Evolutionary conservation across 768 basidiomycete genomes (phyloP), one percentile per base, ranked within the genome.

Genomic region (Serendipita sp.): DNA sequence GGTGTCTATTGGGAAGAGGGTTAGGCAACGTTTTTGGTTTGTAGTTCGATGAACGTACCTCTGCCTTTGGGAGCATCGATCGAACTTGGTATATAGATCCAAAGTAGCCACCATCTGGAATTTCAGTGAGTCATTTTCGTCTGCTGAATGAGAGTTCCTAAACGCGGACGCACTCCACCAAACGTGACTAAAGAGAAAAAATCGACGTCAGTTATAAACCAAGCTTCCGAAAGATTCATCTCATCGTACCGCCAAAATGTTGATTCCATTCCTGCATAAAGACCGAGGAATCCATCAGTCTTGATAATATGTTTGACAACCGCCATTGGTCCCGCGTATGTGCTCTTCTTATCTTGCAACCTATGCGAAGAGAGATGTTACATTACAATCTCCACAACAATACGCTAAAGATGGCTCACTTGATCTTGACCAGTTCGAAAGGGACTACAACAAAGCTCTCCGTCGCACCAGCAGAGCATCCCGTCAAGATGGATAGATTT

Each of bases 241-340:
- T n/a, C n/a, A n/a, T n/a, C 75, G 38, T 62, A 89, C 90, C 94
- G 82, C 95, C 95, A 97, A 75, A 97, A 95, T 1, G 95, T 98
- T 13, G 91, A 82, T 71, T 98, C 96, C 88, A 98, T 94, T 38
- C 96, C 94, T 24, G 83, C 83, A 70, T 97, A 97, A 26, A 97
- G 74, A 20, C 91, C 94, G 0, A 97, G 74, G 3, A 88, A 58
- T 30, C 95, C 95, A 34, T 90, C 84, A 64, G 84, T 86, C 67
- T 72, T 78, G 53, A 96, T 72, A 30, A 92, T 77, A 67, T 90
- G 83, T 66, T 80, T 84, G 17, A 99, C 80, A 16, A 95, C 95
- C 64, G 95, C 94, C 71, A 92, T 79, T 0, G 96, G 94, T 2
- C 96, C 95, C 28, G 83, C 83, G 75, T 85, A 98, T 0, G 85